Percentiles rank a stretch among this genome's conserved stretches.
These are phyloP conservation scores for Cercospora sp. DNA, from an alignment of 2,329 filamentous ascomycete species.

Conservation along the genomic window DNA sequence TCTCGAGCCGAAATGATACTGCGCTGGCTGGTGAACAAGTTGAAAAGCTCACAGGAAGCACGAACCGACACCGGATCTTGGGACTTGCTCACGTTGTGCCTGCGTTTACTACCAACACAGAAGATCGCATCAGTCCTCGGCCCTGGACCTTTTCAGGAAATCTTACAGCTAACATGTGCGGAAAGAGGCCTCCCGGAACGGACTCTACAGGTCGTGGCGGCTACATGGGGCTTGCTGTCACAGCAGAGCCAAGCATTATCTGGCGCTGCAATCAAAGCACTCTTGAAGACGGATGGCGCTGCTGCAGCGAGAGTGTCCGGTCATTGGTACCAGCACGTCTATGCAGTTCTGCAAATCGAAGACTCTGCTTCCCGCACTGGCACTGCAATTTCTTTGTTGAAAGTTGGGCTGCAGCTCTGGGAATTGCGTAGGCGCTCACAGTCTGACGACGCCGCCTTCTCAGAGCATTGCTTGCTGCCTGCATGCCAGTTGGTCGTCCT, in stretches of 20 bases:
- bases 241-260: conserved; percentile 21
- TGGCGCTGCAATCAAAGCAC: conserved; percentile 29
- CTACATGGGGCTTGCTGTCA: conserved; percentile 23
- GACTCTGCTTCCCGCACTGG: not conserved
- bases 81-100: conserved; percentile 62
- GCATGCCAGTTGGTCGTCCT: conserved; percentile 22
- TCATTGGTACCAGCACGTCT: conserved; percentile 28
- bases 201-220: conserved; percentile 17
- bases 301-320: conserved; percentile 31
- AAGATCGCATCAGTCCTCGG: conserved; percentile 70
- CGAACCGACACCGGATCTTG: conserved; percentile 50
- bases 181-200: conserved; percentile 6
- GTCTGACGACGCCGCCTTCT: conserved; percentile 33
- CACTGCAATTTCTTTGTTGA: conserved; percentile 10
- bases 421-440: conserved; percentile 26
- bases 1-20: conserved; percentile 60
- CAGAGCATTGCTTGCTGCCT: conserved; percentile 30
- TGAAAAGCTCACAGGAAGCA: conserved; percentile 49
- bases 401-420: conserved; percentile 34
- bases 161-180: conserved; percentile 60
- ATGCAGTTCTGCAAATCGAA: conserved; percentile 2
- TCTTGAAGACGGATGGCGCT: conserved; percentile 25
- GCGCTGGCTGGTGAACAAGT: conserved; percentile 64
- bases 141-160: conserved; percentile 65
- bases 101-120: conserved; percentile 66